A percentile compares a stretch with the other conserved stretches of the same genome.
Conservation (phyloP, 139 green algal genomes). For the Desmodesmus armatus region DNA sequence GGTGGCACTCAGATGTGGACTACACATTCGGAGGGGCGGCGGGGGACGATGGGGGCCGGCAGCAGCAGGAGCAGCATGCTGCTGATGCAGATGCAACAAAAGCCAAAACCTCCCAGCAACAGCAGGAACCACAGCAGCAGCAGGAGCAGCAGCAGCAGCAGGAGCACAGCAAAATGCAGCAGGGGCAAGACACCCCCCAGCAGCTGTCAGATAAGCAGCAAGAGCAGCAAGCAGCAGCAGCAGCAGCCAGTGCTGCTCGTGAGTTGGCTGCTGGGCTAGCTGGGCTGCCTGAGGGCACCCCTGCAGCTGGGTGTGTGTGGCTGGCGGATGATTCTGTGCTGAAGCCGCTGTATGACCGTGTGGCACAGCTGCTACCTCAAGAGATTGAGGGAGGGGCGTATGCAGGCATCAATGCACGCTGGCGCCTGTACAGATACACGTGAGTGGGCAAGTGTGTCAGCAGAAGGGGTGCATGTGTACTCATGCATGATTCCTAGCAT, state of each 20-base stretch:
- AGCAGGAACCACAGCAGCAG: neutral
- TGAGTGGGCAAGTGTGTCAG: too few relatives aligned
- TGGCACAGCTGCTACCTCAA: conserved; percentile 52
- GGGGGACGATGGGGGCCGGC: neutral
- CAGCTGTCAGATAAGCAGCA: neutral
- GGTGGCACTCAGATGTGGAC: conserved; percentile 40
- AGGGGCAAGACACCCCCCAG: neutral
- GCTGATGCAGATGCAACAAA: neutral
- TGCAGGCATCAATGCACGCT: conserved; percentile 64
- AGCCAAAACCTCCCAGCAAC: too few relatives aligned
- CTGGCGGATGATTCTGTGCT: conserved; percentile 59
- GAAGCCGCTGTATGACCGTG: conserved; percentile 44
- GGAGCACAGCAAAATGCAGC: neutral
- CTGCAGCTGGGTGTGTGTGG: conserved; percentile 65
- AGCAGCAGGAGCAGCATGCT: conserved; percentile 1
- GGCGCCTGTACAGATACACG: conserved; percentile 63
- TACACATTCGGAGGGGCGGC: conserved; percentile 29
- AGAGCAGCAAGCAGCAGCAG: conserved; percentile 6
- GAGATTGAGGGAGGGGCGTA: conserved; percentile 53
- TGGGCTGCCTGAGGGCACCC: conserved; percentile 12
- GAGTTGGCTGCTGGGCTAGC: conserved; percentile 13
- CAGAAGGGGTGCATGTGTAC: too few relatives aligned
- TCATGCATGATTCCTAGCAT: too few relatives aligned
- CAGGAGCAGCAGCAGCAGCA: conserved; percentile 31
- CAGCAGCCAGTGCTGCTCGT: conserved; percentile 15